Conservation (phyloP, 2,329 filamentous ascomycete species). For the Botrytis porri region DNA sequence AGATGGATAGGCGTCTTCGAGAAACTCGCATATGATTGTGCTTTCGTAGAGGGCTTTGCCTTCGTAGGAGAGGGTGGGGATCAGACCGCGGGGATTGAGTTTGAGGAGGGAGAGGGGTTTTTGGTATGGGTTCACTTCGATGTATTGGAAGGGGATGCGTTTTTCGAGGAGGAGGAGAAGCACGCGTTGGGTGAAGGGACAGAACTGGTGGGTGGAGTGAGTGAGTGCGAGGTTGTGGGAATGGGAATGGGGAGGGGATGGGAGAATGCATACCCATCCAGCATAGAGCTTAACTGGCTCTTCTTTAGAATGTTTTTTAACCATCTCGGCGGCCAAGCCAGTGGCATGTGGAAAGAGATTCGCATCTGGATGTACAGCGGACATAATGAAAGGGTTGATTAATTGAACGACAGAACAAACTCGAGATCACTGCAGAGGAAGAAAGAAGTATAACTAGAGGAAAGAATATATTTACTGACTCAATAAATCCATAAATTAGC, state of each 20-base stretch:
- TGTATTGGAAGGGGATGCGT: constrained; percentile 68
- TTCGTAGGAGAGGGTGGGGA: constrained; percentile 62
- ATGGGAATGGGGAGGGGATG: background rate
- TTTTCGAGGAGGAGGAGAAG: constrained; percentile 76
- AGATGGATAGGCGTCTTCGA: constrained; percentile 66
- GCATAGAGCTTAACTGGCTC: constrained; percentile 64
- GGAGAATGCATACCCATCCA: constrained; percentile 59
- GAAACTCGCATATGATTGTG: constrained; percentile 69
- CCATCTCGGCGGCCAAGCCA: constrained; percentile 49
- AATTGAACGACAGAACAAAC: background rate
- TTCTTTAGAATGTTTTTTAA: constrained; percentile 45
- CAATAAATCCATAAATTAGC: background rate
- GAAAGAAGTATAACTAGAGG: background rate
- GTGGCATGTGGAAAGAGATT: constrained; percentile 45
- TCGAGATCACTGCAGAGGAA: background rate
- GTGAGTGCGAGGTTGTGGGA: background rate
- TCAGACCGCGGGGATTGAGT: constrained; percentile 72
- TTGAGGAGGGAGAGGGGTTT: constrained; percentile 66
- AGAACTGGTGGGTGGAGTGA: constrained; percentile 40
- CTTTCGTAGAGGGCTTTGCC: constrained; percentile 68
- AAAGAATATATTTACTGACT: background rate
- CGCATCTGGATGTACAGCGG: constrained; percentile 26
- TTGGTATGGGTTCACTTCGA: constrained; percentile 75
- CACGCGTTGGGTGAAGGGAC: constrained; percentile 64
- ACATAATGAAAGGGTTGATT: background rate